phyloP scores from a whole-genome alignment of 2,329 filamentous ascomycete species.

The Ophiosphaerella herpotricha region DNA sequence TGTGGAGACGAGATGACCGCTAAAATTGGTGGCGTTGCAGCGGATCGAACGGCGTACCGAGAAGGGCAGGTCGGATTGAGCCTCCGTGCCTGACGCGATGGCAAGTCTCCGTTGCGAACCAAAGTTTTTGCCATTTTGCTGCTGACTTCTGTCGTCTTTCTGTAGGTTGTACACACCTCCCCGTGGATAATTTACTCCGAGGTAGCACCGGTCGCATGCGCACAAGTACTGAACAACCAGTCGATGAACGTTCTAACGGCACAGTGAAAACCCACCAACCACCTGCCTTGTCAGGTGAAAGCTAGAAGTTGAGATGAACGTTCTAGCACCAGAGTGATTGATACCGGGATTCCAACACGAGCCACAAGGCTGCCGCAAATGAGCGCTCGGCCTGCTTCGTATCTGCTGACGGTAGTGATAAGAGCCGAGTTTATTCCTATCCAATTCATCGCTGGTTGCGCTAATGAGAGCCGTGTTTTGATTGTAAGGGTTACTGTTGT shows the following conservation, averaged over 20 bases:
- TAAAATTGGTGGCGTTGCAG: conserved; percentile 18
- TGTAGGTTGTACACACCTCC: too few species aligned
- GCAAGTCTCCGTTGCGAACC: background rate
- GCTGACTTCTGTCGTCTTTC: background rate
- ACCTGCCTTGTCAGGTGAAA: background rate
- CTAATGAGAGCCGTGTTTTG: too few species aligned
- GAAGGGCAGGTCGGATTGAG: conserved; percentile 16
- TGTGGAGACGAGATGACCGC: conserved; percentile 8
- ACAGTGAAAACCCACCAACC: background rate
- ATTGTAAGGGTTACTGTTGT: too few species aligned
- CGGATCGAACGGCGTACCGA: conserved; percentile 15
- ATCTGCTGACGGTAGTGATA: background rate
- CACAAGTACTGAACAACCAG: background rate
- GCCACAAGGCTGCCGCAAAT: background rate
- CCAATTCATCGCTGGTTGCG: background rate
- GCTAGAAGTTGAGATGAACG: background rate
- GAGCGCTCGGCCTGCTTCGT: background rate
- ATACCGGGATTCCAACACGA: background rate
- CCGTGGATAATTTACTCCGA: background rate
- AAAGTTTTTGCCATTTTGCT: background rate
- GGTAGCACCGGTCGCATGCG: background rate
- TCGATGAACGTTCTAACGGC: background rate
- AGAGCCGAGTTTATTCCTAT: background rate
- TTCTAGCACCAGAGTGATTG: background rate
- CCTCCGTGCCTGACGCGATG: background rate